Evolutionary conservation across 192 early-diverging fungal genomes (phyloP).

Genomic region (Mortierella alpina): DNA sequence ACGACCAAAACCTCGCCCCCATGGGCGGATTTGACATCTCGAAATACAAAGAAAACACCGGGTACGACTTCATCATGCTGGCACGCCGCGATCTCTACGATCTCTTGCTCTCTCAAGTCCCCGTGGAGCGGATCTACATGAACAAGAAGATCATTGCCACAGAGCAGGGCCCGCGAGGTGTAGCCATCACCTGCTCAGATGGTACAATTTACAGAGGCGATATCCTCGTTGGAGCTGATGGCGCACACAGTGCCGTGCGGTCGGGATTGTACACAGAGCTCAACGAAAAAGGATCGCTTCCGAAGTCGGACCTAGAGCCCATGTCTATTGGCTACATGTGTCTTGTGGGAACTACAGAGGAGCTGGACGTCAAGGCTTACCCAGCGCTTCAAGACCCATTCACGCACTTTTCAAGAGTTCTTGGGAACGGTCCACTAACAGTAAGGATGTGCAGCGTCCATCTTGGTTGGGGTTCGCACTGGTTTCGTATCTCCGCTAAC

Average conservation of each 20-base stretch:
- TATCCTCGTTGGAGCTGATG: conserved; percentile 25
- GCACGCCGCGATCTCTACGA: conserved; percentile 11
- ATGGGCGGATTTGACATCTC: conserved; percentile 4
- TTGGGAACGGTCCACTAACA: too few species aligned
- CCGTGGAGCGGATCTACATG: neutral
- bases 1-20: conserved; percentile 1
- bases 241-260: conserved; percentile 2
- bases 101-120: conserved; percentile 10
- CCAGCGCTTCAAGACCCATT: too few species aligned
- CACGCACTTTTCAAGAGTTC: too few species aligned
- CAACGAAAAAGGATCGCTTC: neutral
- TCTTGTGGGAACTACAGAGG: neutral
- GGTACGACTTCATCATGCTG: conserved; percentile 10
- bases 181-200: conserved; percentile 10
- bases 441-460: too few species aligned
- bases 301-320: neutral
- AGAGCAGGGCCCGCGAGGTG: conserved; percentile 7
- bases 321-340: neutral
- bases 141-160: conserved; percentile 6
- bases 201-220: conserved; percentile 8
- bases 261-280: conserved; percentile 7
- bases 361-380: too few species aligned
- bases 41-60: conserved; percentile 3
- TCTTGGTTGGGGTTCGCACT: too few species aligned
- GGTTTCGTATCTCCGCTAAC: too few species aligned